phyloP scores from a whole-genome alignment of 2,329 filamentous ascomycete species.

The Westerdykella aurantiaca region DNA sequence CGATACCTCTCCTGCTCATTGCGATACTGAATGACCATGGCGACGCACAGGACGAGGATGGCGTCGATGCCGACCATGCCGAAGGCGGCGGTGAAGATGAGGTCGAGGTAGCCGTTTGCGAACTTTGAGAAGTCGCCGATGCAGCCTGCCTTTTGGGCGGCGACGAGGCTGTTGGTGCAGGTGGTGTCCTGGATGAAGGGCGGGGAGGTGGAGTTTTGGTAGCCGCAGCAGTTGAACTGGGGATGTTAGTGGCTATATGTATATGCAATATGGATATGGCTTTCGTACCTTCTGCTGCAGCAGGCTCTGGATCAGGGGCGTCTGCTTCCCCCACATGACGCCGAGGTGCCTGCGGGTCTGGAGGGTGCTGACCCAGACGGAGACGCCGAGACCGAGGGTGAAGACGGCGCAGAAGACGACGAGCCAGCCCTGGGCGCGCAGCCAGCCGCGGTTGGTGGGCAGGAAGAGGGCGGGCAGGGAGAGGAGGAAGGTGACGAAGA shows the following conservation, averaged over 20 bases:
- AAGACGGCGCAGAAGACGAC: constrained; percentile 61
- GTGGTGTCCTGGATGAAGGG: constrained; percentile 64
- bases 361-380: constrained; percentile 66
- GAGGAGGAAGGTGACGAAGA: constrained; percentile 63
- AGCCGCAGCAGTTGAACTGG: constrained; percentile 76
- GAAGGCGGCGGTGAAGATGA: constrained; percentile 73
- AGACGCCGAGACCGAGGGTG: constrained; percentile 54
- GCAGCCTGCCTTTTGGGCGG: constrained; percentile 65
- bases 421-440: constrained; percentile 64
- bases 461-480: constrained; percentile 68
- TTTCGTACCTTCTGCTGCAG: constrained; percentile 63
- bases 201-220: constrained; percentile 64
- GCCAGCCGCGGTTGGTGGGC: constrained; percentile 59
- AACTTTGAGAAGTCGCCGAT: constrained; percentile 61
- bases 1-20: constrained; percentile 74
- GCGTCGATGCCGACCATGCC: constrained; percentile 68
- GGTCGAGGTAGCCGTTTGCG: constrained; percentile 65
- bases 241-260: no score
- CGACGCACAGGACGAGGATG: constrained; percentile 62
- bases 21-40: constrained; percentile 73
- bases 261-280: no score
- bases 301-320: constrained; percentile 55
- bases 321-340: constrained; percentile 56
- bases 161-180: constrained; percentile 65
- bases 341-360: constrained; percentile 59